phyloP scores from a whole-genome alignment of 768 basidiomycete species.

The Sporobolomyces phaffii region DNA sequence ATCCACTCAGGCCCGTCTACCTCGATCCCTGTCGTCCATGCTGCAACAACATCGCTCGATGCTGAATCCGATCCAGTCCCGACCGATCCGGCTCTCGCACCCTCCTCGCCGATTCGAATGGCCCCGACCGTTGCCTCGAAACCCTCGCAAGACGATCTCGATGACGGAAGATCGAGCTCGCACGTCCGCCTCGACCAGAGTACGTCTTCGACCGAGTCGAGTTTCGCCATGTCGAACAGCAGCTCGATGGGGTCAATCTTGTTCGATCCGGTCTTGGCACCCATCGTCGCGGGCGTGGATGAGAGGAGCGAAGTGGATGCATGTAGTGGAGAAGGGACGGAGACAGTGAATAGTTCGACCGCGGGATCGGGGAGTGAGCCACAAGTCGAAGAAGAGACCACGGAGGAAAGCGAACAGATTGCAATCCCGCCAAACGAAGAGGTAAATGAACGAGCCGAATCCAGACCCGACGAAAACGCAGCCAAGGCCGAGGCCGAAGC shows the following conservation, averaged over 20 bases:
- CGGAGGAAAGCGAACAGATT: no score
- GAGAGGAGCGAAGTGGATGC: neutral
- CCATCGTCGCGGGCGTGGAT: neutral
- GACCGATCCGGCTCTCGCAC: no score
- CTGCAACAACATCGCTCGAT: no score
- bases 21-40: no score
- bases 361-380: no score
- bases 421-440: no score
- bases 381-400: no score
- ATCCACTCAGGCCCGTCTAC: no score
- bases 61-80: no score
- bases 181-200: neutral
- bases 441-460: neutral
- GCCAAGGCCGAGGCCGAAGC: neutral
- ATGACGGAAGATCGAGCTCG: neutral
- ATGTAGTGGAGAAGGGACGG: no score
- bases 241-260: slow-evolving; percentile 10
- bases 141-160: neutral
- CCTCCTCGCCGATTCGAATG: no score
- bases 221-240: slow-evolving; percentile 5
- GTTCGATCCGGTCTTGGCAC: neutral
- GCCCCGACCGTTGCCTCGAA: neutral
- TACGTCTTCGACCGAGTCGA: slow-evolving; percentile 5
- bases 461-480: neutral
- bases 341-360: no score